Conservation (phyloP, 768 basidiomycete species). For the Dentipellis sp. region DNA sequence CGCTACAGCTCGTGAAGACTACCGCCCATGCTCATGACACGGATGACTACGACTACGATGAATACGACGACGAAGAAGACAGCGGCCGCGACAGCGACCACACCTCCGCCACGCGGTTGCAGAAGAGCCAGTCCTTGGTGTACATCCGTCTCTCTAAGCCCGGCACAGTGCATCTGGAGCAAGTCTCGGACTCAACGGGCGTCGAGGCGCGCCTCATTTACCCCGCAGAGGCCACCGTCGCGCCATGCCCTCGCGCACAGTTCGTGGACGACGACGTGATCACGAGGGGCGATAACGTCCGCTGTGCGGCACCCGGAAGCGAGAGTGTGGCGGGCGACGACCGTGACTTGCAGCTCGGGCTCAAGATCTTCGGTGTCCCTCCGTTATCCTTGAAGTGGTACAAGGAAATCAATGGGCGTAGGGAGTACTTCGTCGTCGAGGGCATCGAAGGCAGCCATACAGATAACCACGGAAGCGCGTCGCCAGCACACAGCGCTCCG, state of each 20-base stretch:
- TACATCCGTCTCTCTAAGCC: conserved; percentile 69
- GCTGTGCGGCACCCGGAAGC: conserved; percentile 38
- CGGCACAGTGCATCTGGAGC: conserved; percentile 66
- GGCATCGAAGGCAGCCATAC: conserved; percentile 63
- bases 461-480: conserved; percentile 19
- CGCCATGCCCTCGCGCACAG: conserved; percentile 73
- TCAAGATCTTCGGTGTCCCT: conserved; percentile 65
- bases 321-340: conserved; percentile 42
- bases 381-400: conserved; percentile 74
- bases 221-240: conserved; percentile 57
- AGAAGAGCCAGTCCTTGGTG: conserved; percentile 65
- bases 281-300: conserved; percentile 33
- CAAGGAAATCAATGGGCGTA: conserved; percentile 53
- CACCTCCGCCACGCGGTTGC: conserved; percentile 36
- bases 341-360: conserved; percentile 42
- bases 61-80: conserved; percentile 54
- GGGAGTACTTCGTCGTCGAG: conserved; percentile 71
- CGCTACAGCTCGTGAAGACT: conserved; percentile 31
- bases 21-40: conserved; percentile 20
- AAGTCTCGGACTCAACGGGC: conserved; percentile 59
- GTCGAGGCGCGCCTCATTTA: conserved; percentile 66
- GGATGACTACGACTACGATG: conserved; percentile 47
- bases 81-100: conserved; percentile 5
- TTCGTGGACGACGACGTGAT: conserved; percentile 42
- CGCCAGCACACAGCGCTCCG: conserved; percentile 24